phyloP scores from a whole-genome alignment of 305 asterid genomes.

The Caryopteris hybrid region DNA sequence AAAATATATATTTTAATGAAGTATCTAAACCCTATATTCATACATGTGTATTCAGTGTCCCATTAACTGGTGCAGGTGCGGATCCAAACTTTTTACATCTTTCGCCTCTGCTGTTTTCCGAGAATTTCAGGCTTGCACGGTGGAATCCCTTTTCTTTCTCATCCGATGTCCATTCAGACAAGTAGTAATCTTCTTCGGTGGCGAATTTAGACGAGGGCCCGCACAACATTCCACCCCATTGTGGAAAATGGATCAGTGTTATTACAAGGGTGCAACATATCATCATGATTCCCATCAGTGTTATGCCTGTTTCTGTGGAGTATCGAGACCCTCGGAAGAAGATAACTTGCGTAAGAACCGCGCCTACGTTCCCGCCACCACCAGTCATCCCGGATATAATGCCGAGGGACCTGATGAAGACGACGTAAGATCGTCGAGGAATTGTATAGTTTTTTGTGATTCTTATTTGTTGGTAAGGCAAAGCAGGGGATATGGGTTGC shows the following conservation, averaged over 20 bases:
- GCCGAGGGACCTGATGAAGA: slow-evolving; percentile 52
- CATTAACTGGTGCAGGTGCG: slow-evolving; percentile 16
- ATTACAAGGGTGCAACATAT: slow-evolving; percentile 50
- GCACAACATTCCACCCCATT: slow-evolving; percentile 83
- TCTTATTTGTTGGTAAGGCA: too few species aligned
- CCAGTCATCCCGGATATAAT: slow-evolving; percentile 83
- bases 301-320: slow-evolving; percentile 66
- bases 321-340: slow-evolving; percentile 72
- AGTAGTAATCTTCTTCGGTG: slow-evolving; percentile 77
- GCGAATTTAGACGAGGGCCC: slow-evolving; percentile 48
- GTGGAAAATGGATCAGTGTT: slow-evolving; percentile 64
- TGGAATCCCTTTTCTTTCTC: slow-evolving; percentile 62
- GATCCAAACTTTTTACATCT: slow-evolving; percentile 39
- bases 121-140: slow-evolving; percentile 62
- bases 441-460: too few species aligned
- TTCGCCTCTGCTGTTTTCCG: slow-evolving; percentile 60
- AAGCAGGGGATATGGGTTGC: too few species aligned
- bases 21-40: too few species aligned
- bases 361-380: slow-evolving; percentile 80
- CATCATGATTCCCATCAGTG: slow-evolving; percentile 80
- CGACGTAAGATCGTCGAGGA: not conserved
- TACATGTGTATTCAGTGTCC: slow-evolving; percentile 27
- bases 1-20: too few species aligned
- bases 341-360: slow-evolving; percentile 68
- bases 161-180: slow-evolving; percentile 55